Evolutionary conservation across 345 rosid species (phyloP).

Genomic region (Populus ilicifolia): DNA sequence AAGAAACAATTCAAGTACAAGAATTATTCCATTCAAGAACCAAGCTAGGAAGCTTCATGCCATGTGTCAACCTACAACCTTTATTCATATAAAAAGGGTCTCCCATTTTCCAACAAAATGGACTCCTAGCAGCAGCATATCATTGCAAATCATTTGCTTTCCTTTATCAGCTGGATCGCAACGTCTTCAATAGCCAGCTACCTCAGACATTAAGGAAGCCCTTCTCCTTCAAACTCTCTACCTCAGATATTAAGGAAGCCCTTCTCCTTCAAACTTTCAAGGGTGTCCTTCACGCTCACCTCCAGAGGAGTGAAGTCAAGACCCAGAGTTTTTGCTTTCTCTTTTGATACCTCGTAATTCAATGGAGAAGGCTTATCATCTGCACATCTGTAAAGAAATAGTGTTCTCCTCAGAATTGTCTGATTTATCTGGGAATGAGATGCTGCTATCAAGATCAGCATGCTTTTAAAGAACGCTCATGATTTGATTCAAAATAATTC

Average conservation of each 20-base stretch:
- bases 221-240: conserved; percentile 27
- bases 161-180: neutral
- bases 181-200: neutral
- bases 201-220: conserved; percentile 16
- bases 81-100: too few species aligned
- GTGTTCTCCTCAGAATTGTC: neutral
- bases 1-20: too few species aligned
- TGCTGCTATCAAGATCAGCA: too few species aligned
- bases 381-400: conserved; percentile 2
- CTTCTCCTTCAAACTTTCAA: conserved; percentile 29
- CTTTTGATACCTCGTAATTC: neutral
- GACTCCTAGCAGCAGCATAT: too few species aligned
- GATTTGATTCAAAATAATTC: too few species aligned
- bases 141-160: neutral
- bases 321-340: conserved; percentile 20
- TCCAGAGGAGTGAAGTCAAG: conserved; percentile 27
- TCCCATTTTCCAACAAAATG: too few species aligned
- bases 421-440: too few species aligned
- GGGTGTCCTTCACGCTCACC: conserved; percentile 18
- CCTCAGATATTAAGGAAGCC: conserved; percentile 16
- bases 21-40: too few species aligned
- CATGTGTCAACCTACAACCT: too few species aligned
- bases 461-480: too few species aligned
- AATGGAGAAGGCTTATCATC: neutral
- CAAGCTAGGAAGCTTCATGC: too few species aligned